Base-by-base conservation (phyloP, 495 filamentous ascomycete genomes). In the Penicillium salamii region DNA sequence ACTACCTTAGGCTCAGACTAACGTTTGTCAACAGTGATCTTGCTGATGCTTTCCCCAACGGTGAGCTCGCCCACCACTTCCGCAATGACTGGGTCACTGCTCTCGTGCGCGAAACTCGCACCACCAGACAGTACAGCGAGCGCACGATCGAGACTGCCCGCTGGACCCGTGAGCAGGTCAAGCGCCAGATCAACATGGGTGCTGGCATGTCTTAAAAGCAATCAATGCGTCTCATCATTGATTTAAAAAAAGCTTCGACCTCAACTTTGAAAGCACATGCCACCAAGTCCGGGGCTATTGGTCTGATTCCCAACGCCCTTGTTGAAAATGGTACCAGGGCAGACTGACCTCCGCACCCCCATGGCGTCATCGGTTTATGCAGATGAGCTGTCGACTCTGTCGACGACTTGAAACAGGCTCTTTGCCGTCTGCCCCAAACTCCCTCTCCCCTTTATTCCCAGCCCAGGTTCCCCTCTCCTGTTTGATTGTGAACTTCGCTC, bases 131-230 rank as follows among this genome's bases (percentile, higher is more conserved):
- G 6, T 96, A 87, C 74, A 75, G 80, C 59, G 34, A 75, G 14
- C 88, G 91, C 42, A 97, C 93, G 5, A 84, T 90, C 51, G 91
- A 97, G 23, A 97, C 92, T 15, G 93, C 93, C 59, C 86, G 93
- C 42, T 98, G 93, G 93, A 90, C 93, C 49, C 85, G 93, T 31
- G 95, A 97, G 75, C 90, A 96, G 62, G 90, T 97, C 63, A 96
- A 96, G 78, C 85, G 89, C 54, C 93, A 98, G 67, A 81, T 87
- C 43, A 78, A 71, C 65, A 33, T 76, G 58, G 57, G 65, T 21
- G 66, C 68, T 50, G 61, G 62, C 18, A 71, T 72, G 70, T 58
- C 70, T 18, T 75, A 71, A 68, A n/a, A 53, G 37, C 11, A 8
- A 19, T 26, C 18, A 28, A 15, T 4, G 20, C 35, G 23, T 53